Evolutionary conservation across 108 stramenopile genomes (phyloP).

Genomic region (Discostella pseudostelligera): DNA sequence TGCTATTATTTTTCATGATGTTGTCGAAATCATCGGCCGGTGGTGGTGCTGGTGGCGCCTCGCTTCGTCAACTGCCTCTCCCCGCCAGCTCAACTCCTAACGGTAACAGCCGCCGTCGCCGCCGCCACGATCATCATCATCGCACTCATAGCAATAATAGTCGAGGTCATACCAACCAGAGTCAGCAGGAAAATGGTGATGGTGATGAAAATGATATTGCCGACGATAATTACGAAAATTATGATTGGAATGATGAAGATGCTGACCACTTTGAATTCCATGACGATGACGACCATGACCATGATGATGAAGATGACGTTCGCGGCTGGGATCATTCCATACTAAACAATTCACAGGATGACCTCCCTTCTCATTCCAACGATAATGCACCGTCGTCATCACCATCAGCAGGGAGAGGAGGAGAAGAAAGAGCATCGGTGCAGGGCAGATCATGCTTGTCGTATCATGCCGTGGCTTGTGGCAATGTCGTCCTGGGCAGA

Average conservation of each 20-base stretch:
- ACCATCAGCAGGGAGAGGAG: background rate
- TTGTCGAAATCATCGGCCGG: background rate
- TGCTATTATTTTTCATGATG: too few relatives aligned
- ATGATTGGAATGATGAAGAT: too few relatives aligned
- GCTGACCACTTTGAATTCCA: too few relatives aligned
- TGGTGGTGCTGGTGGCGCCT: background rate
- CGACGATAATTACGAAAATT: too few relatives aligned
- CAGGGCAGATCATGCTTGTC: background rate
- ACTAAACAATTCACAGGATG: background rate
- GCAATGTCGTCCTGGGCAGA: background rate
- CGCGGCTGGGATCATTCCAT: conserved; percentile 3
- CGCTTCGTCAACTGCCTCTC: background rate
- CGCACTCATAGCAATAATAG: too few relatives aligned
- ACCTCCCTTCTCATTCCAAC: background rate
- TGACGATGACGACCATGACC: background rate
- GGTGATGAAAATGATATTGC: background rate
- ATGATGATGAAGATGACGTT: background rate
- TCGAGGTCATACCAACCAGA: too few relatives aligned
- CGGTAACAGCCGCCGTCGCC: too few relatives aligned
- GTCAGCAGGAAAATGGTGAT: too few relatives aligned
- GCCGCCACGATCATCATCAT: too few relatives aligned
- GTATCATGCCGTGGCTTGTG: background rate
- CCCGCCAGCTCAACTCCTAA: background rate
- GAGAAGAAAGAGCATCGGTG: background rate
- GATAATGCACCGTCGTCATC: too few relatives aligned